phyloP scores from a whole-genome alignment of 805 yeast species.

The Lachancea lanzarotensis region DNA sequence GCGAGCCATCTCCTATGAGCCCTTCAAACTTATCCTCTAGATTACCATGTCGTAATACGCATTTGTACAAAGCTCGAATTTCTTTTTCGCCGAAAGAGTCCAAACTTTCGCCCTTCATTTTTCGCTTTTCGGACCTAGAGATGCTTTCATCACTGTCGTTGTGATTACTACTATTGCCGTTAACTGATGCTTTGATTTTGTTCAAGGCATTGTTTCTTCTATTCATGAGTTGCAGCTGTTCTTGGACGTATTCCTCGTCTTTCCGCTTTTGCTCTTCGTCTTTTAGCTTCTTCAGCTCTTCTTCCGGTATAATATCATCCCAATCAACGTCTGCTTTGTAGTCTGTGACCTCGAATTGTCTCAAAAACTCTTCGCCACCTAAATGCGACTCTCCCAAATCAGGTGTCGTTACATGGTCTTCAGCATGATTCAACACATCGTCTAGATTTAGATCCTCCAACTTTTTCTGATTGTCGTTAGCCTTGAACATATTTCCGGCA shows the following conservation, averaged over 20 bases:
- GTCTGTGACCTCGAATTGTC: slow-evolving; percentile 96
- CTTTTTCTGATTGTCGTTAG: slow-evolving; percentile 90
- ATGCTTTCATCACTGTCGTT: slow-evolving; percentile 36
- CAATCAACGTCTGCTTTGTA: slow-evolving; percentile 97
- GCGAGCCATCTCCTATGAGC: slow-evolving; percentile 80
- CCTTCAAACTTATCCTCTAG: slow-evolving; percentile 72
- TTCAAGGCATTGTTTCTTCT: slow-evolving; percentile 72
- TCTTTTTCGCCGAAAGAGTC: slow-evolving; percentile 75
- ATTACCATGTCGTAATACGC: slow-evolving; percentile 78
- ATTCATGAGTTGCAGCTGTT: slow-evolving; percentile 81
- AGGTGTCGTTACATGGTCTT: slow-evolving; percentile 93
- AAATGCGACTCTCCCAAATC: slow-evolving; percentile 95
- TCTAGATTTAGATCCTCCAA: slow-evolving; percentile 92
- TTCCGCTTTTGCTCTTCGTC: slow-evolving; percentile 82
- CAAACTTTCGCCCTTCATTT: slow-evolving; percentile 39
- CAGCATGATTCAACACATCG: slow-evolving; percentile 94
- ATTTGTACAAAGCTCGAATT: slow-evolving; percentile 75
- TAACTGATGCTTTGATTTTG: slow-evolving; percentile 41
- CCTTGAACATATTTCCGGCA: slow-evolving; percentile 96
- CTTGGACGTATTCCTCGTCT: slow-evolving; percentile 81
- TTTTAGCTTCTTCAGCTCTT: slow-evolving; percentile 79
- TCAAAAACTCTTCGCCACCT: slow-evolving; percentile 96
- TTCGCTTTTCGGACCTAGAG: slow-evolving; percentile 34
- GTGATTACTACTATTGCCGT: slow-evolving; percentile 40
- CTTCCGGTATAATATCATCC: slow-evolving; percentile 98